These are phyloP conservation scores for Seiridium unicorne DNA, from an alignment of 2,329 filamentous ascomycete genomes.

Conservation along the genomic window DNA sequence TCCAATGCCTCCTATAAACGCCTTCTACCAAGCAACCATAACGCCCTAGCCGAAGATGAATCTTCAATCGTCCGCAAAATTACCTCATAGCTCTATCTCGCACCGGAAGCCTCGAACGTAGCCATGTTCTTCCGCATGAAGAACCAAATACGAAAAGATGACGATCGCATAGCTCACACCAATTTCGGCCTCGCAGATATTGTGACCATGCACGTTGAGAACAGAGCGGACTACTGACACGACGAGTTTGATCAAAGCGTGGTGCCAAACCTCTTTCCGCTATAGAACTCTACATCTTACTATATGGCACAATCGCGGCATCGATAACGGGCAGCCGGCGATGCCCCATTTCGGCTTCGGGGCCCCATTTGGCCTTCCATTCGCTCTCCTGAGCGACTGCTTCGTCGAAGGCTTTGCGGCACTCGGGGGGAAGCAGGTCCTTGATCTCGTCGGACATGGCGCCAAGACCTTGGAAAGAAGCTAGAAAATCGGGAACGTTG, in stretches of 20 bases:
- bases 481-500: slow-evolving; percentile 44
- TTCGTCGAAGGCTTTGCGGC: slow-evolving; percentile 68
- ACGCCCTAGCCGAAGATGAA: no score
- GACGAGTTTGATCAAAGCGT: neutral
- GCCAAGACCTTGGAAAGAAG: slow-evolving; percentile 59
- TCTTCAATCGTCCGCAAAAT: no score
- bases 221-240: no score
- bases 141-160: no score
- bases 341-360: slow-evolving; percentile 59
- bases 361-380: slow-evolving; percentile 75
- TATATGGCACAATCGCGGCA: slow-evolving; percentile 62
- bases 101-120: no score
- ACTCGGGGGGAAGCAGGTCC: slow-evolving; percentile 66
- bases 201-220: no score
- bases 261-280: neutral
- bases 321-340: slow-evolving; percentile 57
- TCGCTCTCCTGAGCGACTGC: slow-evolving; percentile 62
- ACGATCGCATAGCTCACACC: no score
- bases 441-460: slow-evolving; percentile 64
- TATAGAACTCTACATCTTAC: slow-evolving; percentile 30
- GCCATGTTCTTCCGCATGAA: no score
- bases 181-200: no score
- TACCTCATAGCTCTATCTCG: no score
- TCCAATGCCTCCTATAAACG: no score
- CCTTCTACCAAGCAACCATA: no score